Base-by-base conservation (phyloP, 306 rosid genomes). In the Rosa lucieae region DNA sequence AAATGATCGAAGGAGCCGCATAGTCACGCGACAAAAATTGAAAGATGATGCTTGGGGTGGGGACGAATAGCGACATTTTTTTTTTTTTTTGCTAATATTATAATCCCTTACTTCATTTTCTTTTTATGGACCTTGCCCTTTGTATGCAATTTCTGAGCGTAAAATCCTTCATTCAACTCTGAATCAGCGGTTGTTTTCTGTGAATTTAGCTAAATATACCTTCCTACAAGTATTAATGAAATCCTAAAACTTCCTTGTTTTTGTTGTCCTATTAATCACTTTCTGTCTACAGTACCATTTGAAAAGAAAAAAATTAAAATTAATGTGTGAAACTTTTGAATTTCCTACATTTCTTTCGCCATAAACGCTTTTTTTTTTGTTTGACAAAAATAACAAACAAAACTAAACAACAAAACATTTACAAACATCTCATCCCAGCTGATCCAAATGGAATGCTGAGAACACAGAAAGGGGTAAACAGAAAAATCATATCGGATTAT, bases 11-110 rank as follows among this genome's bases (percentile, higher is more conserved):
- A 92, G 37, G 91, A 91, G 82, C 75, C 97, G 99, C 48, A 94
- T 92, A 6, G 83, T 82, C 44, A 84, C 84, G 3, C 91, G 97
- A 82, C 97, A 91, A 88, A 94, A 91, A 70, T 59, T 92, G 79
- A 92, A 84, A 82, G 93, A 94, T 29, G 97, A 94, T 21, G 99
- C 99, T 46, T 94, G 99, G 99, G 99, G 99, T 40, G 46, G 18
- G 10, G 97, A 88, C 5, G 90, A 89, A 78, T 72, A 85, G 26
- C 10, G 59, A 52, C 51, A 14, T 32, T 32, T 32, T 21, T 23
- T 32, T 3, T 1, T 3, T 3, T 32, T 23, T 10, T 52, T 5
- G 56, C 48, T 49, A 3, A 52, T 52, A 52, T 73, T 9, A 8
- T 29, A 14, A 29, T 21, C 6, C 39, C 74, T 12, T 23, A 59